phyloP scores from a whole-genome alignment of 352 stramenopile genomes.

The Globisporangium solare region DNA sequence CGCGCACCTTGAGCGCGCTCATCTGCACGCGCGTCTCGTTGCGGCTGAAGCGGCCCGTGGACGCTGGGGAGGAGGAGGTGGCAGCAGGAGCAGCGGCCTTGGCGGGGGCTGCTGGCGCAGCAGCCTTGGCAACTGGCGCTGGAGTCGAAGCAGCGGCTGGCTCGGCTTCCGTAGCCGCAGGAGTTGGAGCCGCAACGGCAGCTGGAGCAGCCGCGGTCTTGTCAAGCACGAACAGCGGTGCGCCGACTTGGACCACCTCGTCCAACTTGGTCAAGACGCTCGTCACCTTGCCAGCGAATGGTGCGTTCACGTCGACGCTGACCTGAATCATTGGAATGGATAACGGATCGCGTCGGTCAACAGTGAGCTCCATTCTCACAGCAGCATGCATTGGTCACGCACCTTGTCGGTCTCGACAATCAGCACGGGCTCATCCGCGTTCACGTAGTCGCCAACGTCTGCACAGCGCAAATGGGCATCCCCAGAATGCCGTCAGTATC shows the following conservation, averaged over 20 bases:
- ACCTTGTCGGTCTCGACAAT: conserved; percentile 99
- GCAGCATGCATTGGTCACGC: conserved; percentile 2
- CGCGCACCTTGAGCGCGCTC: conserved; percentile 93
- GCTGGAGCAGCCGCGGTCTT: conserved; percentile 43
- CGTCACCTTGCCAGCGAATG: conserved; percentile 88
- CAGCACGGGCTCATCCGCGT: conserved; percentile 94
- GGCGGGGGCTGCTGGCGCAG: conserved; percentile 12
- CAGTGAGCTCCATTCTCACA: neutral
- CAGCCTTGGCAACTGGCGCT: conserved; percentile 18
- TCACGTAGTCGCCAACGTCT: conserved; percentile 94
- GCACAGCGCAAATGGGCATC: conserved; percentile 1
- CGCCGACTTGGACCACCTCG: conserved; percentile 95
- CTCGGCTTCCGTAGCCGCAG: conserved; percentile 15
- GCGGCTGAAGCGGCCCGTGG: conserved; percentile 38
- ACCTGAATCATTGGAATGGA: conserved; percentile 28
- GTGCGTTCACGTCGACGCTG: conserved; percentile 90
- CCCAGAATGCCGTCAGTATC: neutral
- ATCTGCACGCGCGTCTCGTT: conserved; percentile 91
- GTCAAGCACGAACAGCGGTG: conserved; percentile 89
- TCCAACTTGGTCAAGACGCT: conserved; percentile 93
- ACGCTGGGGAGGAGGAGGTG: conserved; percentile 18
- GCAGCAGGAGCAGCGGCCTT: conserved; percentile 25
- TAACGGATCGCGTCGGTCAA: neutral
- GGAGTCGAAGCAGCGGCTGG: conserved; percentile 17
- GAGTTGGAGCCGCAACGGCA: conserved; percentile 10